Percentiles rank a stretch among this genome's conserved stretches.
Conservation (phyloP, 495 filamentous ascomycete genomes). For the Trichodelitschia bisporula region DNA sequence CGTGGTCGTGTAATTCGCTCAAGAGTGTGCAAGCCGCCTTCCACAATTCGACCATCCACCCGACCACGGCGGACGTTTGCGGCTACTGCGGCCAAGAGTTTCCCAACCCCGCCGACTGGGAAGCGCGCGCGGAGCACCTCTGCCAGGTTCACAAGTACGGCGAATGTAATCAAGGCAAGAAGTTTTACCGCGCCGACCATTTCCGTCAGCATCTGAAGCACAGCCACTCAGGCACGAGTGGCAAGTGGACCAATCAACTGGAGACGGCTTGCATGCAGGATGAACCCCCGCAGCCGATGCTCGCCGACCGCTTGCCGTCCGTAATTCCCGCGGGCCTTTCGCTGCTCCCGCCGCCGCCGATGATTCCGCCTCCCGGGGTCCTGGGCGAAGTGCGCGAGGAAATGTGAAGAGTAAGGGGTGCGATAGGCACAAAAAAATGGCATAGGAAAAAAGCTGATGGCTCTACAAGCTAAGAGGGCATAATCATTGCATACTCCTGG, state of each 20-base stretch:
- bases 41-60: conserved; percentile 41
- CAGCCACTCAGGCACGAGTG: conserved; percentile 86
- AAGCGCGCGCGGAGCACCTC: conserved; percentile 59
- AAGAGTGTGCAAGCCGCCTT: conserved; percentile 50
- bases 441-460: no score
- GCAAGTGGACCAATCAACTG: conserved; percentile 96
- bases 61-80: conserved; percentile 49
- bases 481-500: no score
- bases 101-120: conserved; percentile 58
- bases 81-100: conserved; percentile 96
- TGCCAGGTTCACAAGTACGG: conserved; percentile 86
- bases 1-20: conserved; percentile 91
- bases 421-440: no score
- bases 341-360: no score
- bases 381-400: no score
- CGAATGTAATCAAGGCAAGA: conserved; percentile 95
- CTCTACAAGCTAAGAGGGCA: no score
- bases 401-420: no score
- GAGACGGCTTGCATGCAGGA: conserved; percentile 96
- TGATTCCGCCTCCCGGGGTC: no score
- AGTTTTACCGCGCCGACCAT: conserved; percentile 93
- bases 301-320: background rate
- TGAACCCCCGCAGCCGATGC: conserved; percentile 29
- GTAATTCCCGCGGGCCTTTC: no score
- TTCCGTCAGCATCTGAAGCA: conserved; percentile 97